Conservation (phyloP, 345 rosid species). For the Corchorus olitorius region DNA sequence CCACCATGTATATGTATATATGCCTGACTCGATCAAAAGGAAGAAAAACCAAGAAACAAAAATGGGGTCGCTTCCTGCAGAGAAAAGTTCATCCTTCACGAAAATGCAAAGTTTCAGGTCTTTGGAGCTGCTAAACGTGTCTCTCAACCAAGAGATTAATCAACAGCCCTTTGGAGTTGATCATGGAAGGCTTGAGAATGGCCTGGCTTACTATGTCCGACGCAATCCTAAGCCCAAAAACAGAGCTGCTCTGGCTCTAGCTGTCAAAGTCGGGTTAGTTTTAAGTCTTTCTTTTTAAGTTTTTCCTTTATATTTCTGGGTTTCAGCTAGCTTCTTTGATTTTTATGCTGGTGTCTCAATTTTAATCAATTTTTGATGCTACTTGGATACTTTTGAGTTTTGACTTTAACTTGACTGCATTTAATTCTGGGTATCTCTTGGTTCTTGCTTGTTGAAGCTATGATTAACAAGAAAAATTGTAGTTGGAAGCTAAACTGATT, state of each 20-base stretch:
- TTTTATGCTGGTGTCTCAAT: background rate
- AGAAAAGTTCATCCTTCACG: slow-evolving; percentile 48
- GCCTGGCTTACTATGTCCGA: slow-evolving; percentile 21
- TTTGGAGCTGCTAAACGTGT: slow-evolving; percentile 65
- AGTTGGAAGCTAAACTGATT: slow-evolving; percentile 24
- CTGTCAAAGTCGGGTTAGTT: slow-evolving; percentile 16
- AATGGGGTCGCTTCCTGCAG: slow-evolving; percentile 70
- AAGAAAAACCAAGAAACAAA: background rate
- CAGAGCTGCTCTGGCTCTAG: slow-evolving; percentile 24
- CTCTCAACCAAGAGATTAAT: slow-evolving; percentile 49
- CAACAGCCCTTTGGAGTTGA: slow-evolving; percentile 20
- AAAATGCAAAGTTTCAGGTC: slow-evolving; percentile 81
- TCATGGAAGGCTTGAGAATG: slow-evolving; percentile 19
- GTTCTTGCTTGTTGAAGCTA: background rate
- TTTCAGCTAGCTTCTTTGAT: background rate
- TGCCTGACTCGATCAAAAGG: background rate
- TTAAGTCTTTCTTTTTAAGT: background rate
- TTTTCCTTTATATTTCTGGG: background rate
- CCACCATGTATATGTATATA: background rate
- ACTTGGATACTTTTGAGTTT: background rate
- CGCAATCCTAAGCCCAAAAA: slow-evolving; percentile 18
- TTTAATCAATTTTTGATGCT: background rate
- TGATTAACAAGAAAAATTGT: background rate
- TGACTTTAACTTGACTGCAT: background rate
- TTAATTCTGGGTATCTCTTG: background rate